Evolutionary conservation across 2,329 filamentous ascomycete species (phyloP).

Genomic region (Harringtonia aguacate): DNA sequence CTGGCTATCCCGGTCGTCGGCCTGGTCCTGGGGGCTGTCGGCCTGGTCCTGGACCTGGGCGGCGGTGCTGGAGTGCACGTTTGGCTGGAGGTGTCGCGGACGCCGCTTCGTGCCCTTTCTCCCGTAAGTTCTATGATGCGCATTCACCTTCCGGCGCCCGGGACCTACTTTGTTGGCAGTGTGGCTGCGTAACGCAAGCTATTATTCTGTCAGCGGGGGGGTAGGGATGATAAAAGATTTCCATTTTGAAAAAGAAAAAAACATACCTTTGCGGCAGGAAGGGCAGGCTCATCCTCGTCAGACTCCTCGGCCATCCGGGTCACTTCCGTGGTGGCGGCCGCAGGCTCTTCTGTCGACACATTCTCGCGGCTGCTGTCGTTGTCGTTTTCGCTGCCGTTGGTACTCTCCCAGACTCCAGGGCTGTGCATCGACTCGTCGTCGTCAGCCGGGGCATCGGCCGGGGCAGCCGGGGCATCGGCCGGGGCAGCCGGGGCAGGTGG

Average conservation of each 20-base stretch:
- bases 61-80: neutral
- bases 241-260: no score
- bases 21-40: neutral
- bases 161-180: conserved; percentile 13
- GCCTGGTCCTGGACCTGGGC: neutral
- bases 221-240: neutral
- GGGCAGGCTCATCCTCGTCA: conserved; percentile 6
- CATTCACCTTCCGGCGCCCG: conserved; percentile 24
- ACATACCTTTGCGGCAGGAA: neutral
- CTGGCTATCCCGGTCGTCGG: neutral
- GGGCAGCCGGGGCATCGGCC: conserved; percentile 4
- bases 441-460: no score
- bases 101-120: conserved; percentile 29
- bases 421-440: conserved; percentile 37
- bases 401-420: conserved; percentile 33
- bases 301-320: conserved; percentile 26
- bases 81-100: neutral
- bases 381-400: conserved; percentile 39
- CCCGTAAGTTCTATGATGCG: conserved; percentile 32
- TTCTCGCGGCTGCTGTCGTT: conserved; percentile 35
- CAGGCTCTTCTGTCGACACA: conserved; percentile 16
- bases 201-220: conserved; percentile 2
- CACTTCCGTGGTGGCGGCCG: conserved; percentile 10
- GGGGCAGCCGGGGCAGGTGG: conserved; percentile 15
- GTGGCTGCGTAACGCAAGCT: conserved; percentile 8